phyloP scores from a whole-genome alignment of 805 yeast genomes.

The Hanseniaspora meyeri region DNA sequence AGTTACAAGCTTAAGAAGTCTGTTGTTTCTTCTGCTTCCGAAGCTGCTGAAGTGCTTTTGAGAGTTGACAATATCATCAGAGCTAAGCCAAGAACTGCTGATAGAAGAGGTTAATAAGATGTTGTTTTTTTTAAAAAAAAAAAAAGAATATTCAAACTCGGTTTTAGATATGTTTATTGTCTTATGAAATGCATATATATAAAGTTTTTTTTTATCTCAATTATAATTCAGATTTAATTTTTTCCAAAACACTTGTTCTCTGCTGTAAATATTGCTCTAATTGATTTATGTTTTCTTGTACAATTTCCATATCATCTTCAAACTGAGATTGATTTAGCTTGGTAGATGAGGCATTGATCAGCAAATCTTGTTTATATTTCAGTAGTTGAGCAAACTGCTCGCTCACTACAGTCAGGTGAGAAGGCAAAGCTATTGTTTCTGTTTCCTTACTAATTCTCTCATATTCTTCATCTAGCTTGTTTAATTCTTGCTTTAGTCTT shows the following conservation, averaged over 20 bases:
- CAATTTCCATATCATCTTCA: conserved; percentile 49
- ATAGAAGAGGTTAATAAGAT: conserved; percentile 36
- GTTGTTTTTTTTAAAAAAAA: no score
- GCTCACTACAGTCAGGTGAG: conserved; percentile 29
- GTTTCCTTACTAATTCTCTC: conserved; percentile 17
- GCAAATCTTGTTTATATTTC: conserved; percentile 58
- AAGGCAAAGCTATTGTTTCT: conserved; percentile 20
- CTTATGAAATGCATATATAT: neutral
- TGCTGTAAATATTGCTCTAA: conserved; percentile 55
- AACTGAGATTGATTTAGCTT: conserved; percentile 37
- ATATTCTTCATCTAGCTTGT: conserved; percentile 55
- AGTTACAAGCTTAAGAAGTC: conserved; percentile 84
- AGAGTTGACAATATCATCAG: conserved; percentile 94
- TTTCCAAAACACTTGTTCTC: conserved; percentile 48
- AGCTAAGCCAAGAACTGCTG: conserved; percentile 95
- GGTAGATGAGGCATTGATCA: conserved; percentile 26
- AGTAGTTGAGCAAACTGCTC: conserved; percentile 73
- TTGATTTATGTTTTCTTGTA: conserved; percentile 63
- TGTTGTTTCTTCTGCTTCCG: conserved; percentile 91
- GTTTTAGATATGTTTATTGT: no score
- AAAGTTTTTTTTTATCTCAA: conserved; percentile 3
- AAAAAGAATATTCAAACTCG: no score
- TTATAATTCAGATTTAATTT: conserved; percentile 35
- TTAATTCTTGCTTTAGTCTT: conserved; percentile 63
- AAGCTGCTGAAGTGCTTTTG: conserved; percentile 89